Evolutionary conservation across 352 stramenopile genomes (phyloP).

Genomic region (Phytophthora pseudosyringae): DNA sequence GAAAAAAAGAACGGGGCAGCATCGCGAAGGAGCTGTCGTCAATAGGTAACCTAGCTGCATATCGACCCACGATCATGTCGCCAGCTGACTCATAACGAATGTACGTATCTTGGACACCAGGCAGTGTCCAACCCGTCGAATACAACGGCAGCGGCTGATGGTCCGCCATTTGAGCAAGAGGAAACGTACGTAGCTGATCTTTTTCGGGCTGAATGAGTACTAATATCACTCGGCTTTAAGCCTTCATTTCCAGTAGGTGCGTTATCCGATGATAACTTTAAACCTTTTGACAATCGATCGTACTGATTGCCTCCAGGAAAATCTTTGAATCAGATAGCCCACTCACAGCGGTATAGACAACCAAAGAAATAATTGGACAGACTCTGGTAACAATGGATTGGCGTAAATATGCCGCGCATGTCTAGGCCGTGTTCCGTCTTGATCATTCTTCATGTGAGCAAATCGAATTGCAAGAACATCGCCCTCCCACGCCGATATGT

Average conservation of each 20-base stretch:
- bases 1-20: too few relatives aligned
- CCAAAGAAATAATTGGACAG: slow-evolving; percentile 29
- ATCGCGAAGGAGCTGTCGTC: too few relatives aligned
- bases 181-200: slow-evolving; percentile 26
- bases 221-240: slow-evolving; percentile 15
- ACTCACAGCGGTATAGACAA: slow-evolving; percentile 18
- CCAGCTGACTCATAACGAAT: too few relatives aligned
- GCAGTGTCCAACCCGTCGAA: slow-evolving; percentile 12
- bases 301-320: slow-evolving; percentile 34
- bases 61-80: too few relatives aligned
- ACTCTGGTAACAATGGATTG: slow-evolving; percentile 31
- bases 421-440: slow-evolving; percentile 20
- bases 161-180: slow-evolving; percentile 24
- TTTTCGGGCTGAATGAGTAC: slow-evolving; percentile 33
- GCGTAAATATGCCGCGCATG: slow-evolving; percentile 37
- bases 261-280: slow-evolving; percentile 19
- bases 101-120: too few relatives aligned
- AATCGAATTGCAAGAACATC: slow-evolving; percentile 31
- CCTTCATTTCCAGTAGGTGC: slow-evolving; percentile 1
- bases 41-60: too few relatives aligned
- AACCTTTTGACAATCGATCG: slow-evolving; percentile 27
- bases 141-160: slow-evolving; percentile 27
- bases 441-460: slow-evolving; percentile 41
- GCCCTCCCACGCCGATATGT: slow-evolving; percentile 21
- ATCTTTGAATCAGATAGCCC: neutral